phyloP scores from a whole-genome alignment of 129 eudicot genomes.

The Flaveria bidentis region DNA sequence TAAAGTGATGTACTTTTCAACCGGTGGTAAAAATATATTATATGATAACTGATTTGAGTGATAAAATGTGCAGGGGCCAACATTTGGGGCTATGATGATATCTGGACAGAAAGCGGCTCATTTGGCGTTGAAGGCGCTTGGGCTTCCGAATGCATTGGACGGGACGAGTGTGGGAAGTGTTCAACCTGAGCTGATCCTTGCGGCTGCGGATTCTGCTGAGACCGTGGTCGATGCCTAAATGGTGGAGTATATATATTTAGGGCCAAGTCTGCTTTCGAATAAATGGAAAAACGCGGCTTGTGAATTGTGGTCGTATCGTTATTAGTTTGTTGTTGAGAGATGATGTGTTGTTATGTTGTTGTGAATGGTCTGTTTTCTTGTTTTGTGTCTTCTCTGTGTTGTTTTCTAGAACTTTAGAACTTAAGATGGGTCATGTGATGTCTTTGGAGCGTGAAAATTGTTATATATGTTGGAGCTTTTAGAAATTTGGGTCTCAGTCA shows the following conservation, averaged over 20 bases:
- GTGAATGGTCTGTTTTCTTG: neutral
- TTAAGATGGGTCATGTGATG: neutral
- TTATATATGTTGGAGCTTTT: no score
- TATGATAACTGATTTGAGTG: neutral
- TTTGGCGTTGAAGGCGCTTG: conserved; percentile 67
- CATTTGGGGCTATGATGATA: conserved; percentile 88
- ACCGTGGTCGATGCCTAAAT: conserved; percentile 53
- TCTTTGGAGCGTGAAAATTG: neutral
- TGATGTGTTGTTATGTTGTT: neutral
- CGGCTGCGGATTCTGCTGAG: conserved; percentile 56
- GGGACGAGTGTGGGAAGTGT: conserved; percentile 38
- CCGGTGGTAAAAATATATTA: no score
- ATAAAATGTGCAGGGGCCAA: conserved; percentile 61
- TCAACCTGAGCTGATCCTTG: conserved; percentile 58
- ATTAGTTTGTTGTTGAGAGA: conserved; percentile 1
- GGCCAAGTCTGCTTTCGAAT: conserved; percentile 18
- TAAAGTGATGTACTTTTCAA: no score
- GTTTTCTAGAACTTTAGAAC: neutral
- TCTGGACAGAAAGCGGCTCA: conserved; percentile 90
- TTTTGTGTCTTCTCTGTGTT: neutral
- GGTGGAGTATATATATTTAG: conserved; percentile 22
- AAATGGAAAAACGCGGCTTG: neutral
- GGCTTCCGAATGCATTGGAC: conserved; percentile 69
- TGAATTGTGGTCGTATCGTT: conserved; percentile 20
- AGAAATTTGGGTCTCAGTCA: no score